phyloP scores from a whole-genome alignment of 805 yeast species.

The Barnettozyma sucrosica region DNA sequence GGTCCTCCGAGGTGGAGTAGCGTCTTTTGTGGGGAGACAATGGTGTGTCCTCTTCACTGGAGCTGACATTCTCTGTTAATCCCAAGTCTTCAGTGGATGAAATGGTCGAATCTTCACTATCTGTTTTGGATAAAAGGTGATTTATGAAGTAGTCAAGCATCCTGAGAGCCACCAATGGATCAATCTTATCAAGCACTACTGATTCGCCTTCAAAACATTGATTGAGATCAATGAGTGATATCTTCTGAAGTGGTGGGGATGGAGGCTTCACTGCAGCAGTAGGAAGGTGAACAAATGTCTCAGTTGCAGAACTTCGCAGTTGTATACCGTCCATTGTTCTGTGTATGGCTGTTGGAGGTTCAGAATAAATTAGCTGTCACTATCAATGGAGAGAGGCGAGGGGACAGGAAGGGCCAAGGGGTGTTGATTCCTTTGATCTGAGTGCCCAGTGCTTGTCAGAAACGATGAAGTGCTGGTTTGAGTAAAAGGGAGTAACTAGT shows the following conservation, averaged over 20 bases:
- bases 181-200: constrained; percentile 2
- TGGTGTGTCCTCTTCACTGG: constrained; percentile 8
- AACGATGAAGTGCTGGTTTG: background rate
- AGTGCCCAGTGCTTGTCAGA: background rate
- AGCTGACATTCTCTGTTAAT: background rate
- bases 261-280: constrained; percentile 1
- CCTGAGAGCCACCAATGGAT: constrained; percentile 8
- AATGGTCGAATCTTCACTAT: background rate
- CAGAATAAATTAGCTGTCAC: background rate
- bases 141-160: constrained; percentile 8
- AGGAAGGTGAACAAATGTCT: constrained; percentile 7
- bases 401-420: too few species aligned
- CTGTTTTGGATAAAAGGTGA: constrained; percentile 1
- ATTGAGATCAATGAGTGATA: constrained; percentile 12
- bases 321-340: constrained; percentile 7
- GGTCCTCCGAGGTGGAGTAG: background rate
- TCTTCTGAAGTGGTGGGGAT: constrained; percentile 10
- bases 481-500: background rate
- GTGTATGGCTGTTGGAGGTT: background rate
- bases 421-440: background rate
- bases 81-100: constrained; percentile 1
- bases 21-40: constrained; percentile 17
- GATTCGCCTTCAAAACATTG: constrained; percentile 2
- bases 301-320: constrained; percentile 1
- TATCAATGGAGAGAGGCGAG: too few species aligned